Evolutionary conservation across 495 filamentous ascomycete species (phyloP).

Genomic region (Aspergillus diversus): DNA sequence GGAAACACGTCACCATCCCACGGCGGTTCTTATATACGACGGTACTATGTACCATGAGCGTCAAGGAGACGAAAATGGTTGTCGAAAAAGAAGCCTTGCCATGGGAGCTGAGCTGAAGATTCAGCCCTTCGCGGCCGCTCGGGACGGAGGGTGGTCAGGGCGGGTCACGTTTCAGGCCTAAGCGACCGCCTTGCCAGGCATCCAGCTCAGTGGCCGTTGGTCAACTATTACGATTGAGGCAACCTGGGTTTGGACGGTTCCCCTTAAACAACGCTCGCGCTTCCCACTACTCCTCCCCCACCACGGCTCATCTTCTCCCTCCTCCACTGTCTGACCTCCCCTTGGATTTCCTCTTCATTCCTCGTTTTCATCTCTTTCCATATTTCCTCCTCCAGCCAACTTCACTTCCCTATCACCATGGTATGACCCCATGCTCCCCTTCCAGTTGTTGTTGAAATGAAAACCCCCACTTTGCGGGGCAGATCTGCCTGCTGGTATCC

Average conservation of each 20-base stretch:
- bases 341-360: slow-evolving; percentile 10
- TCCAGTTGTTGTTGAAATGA: slow-evolving; percentile 16
- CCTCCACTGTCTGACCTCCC: slow-evolving; percentile 20
- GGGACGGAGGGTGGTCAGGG: slow-evolving; percentile 17
- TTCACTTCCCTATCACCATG: slow-evolving; percentile 33
- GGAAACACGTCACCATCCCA: not conserved
- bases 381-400: slow-evolving; percentile 25
- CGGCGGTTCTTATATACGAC: too few relatives aligned
- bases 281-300: slow-evolving; percentile 15
- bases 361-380: slow-evolving; percentile 19
- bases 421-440: slow-evolving; percentile 29
- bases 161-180: slow-evolving; percentile 30
- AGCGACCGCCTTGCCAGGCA: slow-evolving; percentile 31
- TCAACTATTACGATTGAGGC: slow-evolving; percentile 23
- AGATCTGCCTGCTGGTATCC: slow-evolving; percentile 26
- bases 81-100: not conserved
- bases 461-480: slow-evolving; percentile 47
- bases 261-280: slow-evolving; percentile 26
- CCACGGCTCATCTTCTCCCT: slow-evolving; percentile 15
- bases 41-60: too few relatives aligned
- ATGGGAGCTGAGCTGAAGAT: slow-evolving; percentile 14
- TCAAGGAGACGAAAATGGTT: too few relatives aligned
- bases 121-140: slow-evolving; percentile 17
- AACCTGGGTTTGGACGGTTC: slow-evolving; percentile 16
- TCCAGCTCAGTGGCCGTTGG: slow-evolving; percentile 22